Evolutionary conservation across 2,329 filamentous ascomycete species (phyloP), one percentile per base, ranked within the genome.

Genomic region (Xylariaceae sp.): DNA sequence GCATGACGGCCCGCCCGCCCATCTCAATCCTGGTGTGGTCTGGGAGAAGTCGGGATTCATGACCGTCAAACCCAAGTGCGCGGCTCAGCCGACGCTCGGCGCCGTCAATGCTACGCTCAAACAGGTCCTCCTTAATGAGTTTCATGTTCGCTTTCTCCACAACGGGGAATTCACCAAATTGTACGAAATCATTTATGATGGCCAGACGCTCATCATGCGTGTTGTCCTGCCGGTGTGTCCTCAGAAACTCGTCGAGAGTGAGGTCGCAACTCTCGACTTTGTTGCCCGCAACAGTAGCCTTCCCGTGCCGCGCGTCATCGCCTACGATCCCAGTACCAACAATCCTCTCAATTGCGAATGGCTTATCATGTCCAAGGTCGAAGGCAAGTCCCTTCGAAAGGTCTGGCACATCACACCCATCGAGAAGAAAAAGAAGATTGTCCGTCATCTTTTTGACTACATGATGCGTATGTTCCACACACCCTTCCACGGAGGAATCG

Each of bases 141-240:
- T 30, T 30, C 23, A 30, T 30, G 65, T 70, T 18, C 45, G 53
- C n/a, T 58, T 63, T n/a, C 45, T 64, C 2, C 65, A 65, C 51
- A 49, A 68, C n/a, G 69, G 70, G 5, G 4, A 34, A 4, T 64
- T 59, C 5, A 69, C 58, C 61, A 68, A 64, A 56, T 57, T 71
- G 4, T 72, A 70, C 51, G 53, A 53, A 1, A 64, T 72, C 17
- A 51, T 49, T 2, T 65, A 63, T 37, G 61, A 57, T 2, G 35
- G 57, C 17, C 56, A 61, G 6, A 48, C 48, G 74, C 80, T 68
- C 77, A 54, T 70, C 30, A 62, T 72, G 61, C 68, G 70, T 10
- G 47, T 71, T 4, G 64, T 56, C 49, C 61, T 70, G 5, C 72
- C 68, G 8, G 63, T 69, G 39, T 68, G 62, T 18, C 68, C 66